These are phyloP conservation scores for Fulvia fulva DNA, from an alignment of 2,329 filamentous ascomycete genomes.

Conservation along the genomic window DNA sequence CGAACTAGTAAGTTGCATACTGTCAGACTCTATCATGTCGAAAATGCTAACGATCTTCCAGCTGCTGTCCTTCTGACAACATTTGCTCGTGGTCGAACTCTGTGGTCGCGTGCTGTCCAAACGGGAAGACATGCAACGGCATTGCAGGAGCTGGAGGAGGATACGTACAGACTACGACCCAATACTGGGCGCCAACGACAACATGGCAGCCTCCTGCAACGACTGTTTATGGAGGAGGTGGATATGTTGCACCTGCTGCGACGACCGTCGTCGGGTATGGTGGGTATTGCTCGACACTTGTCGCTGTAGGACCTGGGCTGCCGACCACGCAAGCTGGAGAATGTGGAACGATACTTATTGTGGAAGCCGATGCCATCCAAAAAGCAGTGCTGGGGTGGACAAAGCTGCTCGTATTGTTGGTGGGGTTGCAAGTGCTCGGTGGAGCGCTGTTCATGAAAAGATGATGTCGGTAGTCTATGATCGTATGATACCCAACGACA, in stretches of 20 bases:
- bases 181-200: constrained; percentile 19
- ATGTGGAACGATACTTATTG: constrained; percentile 36
- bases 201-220: constrained; percentile 23
- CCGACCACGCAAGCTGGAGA: constrained; percentile 31
- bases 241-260: constrained; percentile 12
- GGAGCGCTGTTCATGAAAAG: constrained; percentile 18
- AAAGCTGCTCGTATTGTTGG: constrained; percentile 16
- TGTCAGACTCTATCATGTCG: not conserved
- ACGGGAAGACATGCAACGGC: constrained; percentile 30
- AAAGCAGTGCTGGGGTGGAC: constrained; percentile 14
- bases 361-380: constrained; percentile 21
- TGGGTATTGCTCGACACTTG: constrained; percentile 34
- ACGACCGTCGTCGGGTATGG: constrained; percentile 19
- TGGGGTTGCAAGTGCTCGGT: constrained; percentile 22
- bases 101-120: constrained; percentile 34
- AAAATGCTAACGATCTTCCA: constrained; percentile 7
- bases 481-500: not conserved
- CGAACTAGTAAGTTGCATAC: constrained; percentile 39
- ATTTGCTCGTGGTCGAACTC: constrained; percentile 31
- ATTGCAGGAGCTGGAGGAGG: constrained; percentile 18
- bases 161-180: constrained; percentile 16
- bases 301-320: constrained; percentile 31
- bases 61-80: constrained; percentile 34
- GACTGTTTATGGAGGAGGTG: constrained; percentile 20
- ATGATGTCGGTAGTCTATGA: not conserved